Evolutionary conservation across 139 green algal species (phyloP).

Genomic region (Micractinium conductrix): DNA sequence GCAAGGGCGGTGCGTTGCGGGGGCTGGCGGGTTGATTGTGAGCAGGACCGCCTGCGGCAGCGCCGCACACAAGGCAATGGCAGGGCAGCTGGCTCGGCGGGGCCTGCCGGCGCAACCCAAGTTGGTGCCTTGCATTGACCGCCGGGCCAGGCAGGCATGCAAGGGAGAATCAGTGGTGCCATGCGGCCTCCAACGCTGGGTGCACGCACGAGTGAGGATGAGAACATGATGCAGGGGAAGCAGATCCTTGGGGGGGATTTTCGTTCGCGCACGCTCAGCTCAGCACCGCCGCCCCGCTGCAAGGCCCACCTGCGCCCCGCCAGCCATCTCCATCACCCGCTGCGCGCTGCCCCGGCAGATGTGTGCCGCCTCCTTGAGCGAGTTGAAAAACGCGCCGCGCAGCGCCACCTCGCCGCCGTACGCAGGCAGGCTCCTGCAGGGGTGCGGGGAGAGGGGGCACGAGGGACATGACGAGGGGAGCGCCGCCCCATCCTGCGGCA

Average conservation of each 20-base stretch:
- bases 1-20: neutral
- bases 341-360: conserved; percentile 49
- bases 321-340: conserved; percentile 67
- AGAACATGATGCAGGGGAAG: too few species aligned
- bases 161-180: too few species aligned
- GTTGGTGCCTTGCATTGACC: neutral
- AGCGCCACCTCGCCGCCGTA: conserved; percentile 47
- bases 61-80: neutral
- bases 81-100: neutral
- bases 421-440: conserved; percentile 27
- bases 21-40: neutral
- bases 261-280: conserved; percentile 1
- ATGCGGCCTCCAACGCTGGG: too few species aligned
- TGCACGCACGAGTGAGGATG: too few species aligned
- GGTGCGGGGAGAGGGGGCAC: conserved; percentile 45
- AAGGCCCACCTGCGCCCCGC: conserved; percentile 38
- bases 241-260: neutral
- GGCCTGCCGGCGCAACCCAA: neutral
- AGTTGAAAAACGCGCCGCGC: conserved; percentile 56
- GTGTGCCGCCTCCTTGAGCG: conserved; percentile 69
- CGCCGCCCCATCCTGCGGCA: too few species aligned
- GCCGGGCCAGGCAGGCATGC: too few species aligned
- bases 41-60: neutral
- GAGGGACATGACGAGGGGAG: neutral
- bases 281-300: conserved; percentile 26